Conservation (phyloP, 1,139 yeast genomes). For the Nakaseomyces sp. region DNA sequence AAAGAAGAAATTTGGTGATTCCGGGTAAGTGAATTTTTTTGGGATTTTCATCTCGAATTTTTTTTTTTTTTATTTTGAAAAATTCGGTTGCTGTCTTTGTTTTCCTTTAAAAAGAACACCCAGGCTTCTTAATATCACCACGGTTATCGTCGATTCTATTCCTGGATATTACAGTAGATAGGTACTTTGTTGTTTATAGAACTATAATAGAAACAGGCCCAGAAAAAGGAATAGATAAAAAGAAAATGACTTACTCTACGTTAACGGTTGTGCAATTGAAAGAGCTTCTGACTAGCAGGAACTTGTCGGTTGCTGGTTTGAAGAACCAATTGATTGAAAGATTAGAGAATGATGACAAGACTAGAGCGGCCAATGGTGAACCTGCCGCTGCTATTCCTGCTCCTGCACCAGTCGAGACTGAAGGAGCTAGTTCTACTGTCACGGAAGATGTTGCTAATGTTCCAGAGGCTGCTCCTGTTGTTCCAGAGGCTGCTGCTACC, state of each 20-base stretch:
- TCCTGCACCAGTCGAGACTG: slow-evolving; percentile 11
- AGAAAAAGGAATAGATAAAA: too few relatives aligned
- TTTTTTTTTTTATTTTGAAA: background rate
- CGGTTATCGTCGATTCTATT: too few relatives aligned
- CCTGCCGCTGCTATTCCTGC: slow-evolving; percentile 3
- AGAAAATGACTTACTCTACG: slow-evolving; percentile 42
- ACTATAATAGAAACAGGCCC: too few relatives aligned
- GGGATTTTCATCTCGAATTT: too few relatives aligned
- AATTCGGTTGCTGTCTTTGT: too few relatives aligned
- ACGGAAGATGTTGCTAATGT: too few relatives aligned
- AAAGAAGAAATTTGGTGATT: too few relatives aligned
- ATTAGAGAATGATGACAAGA: slow-evolving; percentile 37
- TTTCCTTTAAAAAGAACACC: too few relatives aligned
- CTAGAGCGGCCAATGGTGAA: slow-evolving; percentile 15
- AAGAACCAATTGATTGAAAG: slow-evolving; percentile 76
- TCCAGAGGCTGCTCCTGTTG: slow-evolving; percentile 6
- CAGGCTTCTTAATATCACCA: too few relatives aligned
- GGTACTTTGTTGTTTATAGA: too few relatives aligned
- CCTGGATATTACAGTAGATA: too few relatives aligned
- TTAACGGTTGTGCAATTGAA: slow-evolving; percentile 77
- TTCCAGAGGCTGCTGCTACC: slow-evolving; percentile 5
- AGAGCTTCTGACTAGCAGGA: slow-evolving; percentile 60
- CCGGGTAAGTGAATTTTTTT: too few relatives aligned
- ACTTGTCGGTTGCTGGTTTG: slow-evolving; percentile 67
- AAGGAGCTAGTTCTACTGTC: slow-evolving; percentile 21